Evolutionary conservation across 2,329 filamentous ascomycete species (phyloP), one percentile per base, ranked within the genome.

Genomic region (Metarhizium sp.): DNA sequence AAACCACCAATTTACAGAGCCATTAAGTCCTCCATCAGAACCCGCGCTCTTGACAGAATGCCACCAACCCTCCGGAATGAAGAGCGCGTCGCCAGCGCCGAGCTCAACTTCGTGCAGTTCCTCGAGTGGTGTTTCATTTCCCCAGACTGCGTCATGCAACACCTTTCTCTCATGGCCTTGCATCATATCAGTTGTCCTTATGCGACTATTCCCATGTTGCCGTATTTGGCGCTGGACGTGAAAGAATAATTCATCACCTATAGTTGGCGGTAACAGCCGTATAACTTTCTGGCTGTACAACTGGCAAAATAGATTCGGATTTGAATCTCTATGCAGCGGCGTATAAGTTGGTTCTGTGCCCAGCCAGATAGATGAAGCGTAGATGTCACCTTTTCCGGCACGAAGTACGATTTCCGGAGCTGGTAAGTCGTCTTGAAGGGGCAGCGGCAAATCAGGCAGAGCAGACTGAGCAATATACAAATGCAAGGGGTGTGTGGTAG

Each of bases 121-220:
- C 61, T 61, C 68, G 58, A 57, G 62, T 25, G 25, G 57, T 42
- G 52, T 57, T 2, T 66, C 59, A 2, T 66, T 61, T 2, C 69
- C 72, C 94, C 92, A 97, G 2, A 96, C 78, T 3, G 79, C 83
- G 1, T 78, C 71, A 60, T 92, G 82, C 14, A 96, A 69, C 2
- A 78, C 73, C 20, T 75, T 69, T 60, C 84, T 84, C 71, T 96
- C 90, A 2, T 73, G 70, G 0, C 91, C 91, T 52, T 85, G 77
- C 91, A 97, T 96, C 92, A 97, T 96, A 66, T 96, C 91, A 11
- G 85, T 78, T 0, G 88, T 88, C 55, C 91, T 79, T 61, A 96
- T 75, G 18, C 75, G 72, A 14, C 77, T 71, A 55, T 69, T 78
- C 3, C 68, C 72, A 3, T 62, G 60, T 45, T 62, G 61, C 1